Conservation (phyloP, 768 basidiomycete species). For the Phaeotremella skinneri region DNA sequence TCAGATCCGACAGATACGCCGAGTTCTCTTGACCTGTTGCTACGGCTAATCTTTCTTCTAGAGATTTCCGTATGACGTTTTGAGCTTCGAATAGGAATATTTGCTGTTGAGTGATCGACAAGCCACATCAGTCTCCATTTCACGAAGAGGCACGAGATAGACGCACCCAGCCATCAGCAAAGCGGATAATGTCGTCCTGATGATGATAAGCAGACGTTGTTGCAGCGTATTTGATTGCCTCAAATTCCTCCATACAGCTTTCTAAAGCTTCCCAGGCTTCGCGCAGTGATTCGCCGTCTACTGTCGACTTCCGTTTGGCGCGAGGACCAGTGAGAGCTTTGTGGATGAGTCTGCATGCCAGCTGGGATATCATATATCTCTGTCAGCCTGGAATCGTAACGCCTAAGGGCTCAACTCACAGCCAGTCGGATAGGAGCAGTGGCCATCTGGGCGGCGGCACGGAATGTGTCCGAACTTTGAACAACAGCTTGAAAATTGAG, state of each 20-base stretch:
- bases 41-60: conserved; percentile 61
- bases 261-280: conserved; percentile 84
- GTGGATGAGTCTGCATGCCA: conserved; percentile 75
- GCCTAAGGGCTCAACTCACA: conserved; percentile 28
- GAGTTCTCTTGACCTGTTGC: conserved; percentile 16
- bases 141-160: not conserved
- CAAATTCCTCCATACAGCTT: conserved; percentile 79
- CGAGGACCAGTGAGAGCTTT: conserved; percentile 72
- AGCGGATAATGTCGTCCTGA: conserved; percentile 62
- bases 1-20: conserved; percentile 31
- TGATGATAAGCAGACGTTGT: conserved; percentile 52
- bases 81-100: conserved; percentile 87
- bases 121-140: not conserved
- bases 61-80: conserved; percentile 79
- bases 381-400: not conserved
- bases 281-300: conserved; percentile 66
- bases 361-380: conserved; percentile 14
- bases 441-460: conserved; percentile 49
- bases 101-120: conserved; percentile 51
- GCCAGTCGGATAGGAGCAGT: conserved; percentile 72
- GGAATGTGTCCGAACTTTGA: conserved; percentile 20
- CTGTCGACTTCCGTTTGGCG: conserved; percentile 61
- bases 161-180: conserved; percentile 78
- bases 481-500: conserved; percentile 58
- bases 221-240: conserved; percentile 55